Evolutionary conservation across 345 rosid genomes (phyloP).

Genomic region (Syzygium jambos): DNA sequence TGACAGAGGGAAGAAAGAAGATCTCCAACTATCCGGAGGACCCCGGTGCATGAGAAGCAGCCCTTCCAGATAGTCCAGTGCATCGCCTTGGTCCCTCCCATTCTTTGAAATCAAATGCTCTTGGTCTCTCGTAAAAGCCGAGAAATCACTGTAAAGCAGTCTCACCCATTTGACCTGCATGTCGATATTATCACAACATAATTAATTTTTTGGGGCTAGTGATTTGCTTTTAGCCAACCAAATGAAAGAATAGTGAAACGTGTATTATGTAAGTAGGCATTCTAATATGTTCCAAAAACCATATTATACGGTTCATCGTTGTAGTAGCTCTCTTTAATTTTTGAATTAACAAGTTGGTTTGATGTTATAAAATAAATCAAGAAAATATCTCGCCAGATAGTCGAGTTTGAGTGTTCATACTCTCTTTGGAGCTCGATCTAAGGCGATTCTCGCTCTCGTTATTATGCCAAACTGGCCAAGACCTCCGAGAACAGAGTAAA

Average conservation of each 20-base stretch:
- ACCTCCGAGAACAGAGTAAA: constrained; percentile 47
- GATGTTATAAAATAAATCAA: not conserved
- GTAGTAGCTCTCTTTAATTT: not conserved
- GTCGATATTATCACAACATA: not conserved
- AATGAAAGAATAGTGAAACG: not conserved
- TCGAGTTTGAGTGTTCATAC: constrained; percentile 5
- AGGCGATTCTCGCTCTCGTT: constrained; percentile 42
- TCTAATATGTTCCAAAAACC: not conserved
- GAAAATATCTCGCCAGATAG: not conserved
- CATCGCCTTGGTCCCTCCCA: constrained; percentile 9
- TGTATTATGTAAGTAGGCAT: not conserved
- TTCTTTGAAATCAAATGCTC: constrained; percentile 34
- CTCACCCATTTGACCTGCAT: constrained; percentile 38
- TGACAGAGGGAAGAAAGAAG: constrained; percentile 29
- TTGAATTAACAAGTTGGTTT: not conserved
- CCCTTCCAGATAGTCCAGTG: constrained; percentile 44
- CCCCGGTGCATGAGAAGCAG: constrained; percentile 27
- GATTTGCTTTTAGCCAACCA: not conserved
- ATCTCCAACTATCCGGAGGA: constrained; percentile 32
- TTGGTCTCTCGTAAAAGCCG: constrained; percentile 35
- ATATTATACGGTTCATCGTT: not conserved
- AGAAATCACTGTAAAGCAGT: constrained; percentile 40
- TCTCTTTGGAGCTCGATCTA: constrained; percentile 30
- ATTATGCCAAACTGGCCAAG: constrained; percentile 63
- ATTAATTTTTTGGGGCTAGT: not conserved